Percentiles rank a stretch among this genome's conserved stretches.
Conservation (phyloP, 2,329 filamentous ascomycete species). For the Fusarium sp. region DNA sequence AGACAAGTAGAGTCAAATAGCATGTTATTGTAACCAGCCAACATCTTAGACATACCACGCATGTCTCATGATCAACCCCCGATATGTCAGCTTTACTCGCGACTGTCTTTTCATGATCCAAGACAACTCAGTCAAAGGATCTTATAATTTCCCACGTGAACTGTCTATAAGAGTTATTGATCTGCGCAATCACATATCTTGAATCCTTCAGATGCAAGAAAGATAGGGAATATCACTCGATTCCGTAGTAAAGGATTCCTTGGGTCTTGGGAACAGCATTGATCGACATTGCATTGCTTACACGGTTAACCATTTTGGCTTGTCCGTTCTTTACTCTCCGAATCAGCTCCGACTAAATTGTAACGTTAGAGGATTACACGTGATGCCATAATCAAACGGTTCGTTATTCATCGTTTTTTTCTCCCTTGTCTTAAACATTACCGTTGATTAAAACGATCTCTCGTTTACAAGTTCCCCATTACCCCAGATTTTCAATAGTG, state of each 20-base stretch:
- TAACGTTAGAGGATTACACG: not conserved
- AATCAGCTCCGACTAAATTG: not conserved
- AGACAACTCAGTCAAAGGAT: not conserved
- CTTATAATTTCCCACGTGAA: not conserved
- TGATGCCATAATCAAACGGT: constrained; percentile 2
- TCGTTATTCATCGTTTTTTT: not conserved
- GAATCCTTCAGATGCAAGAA: constrained; percentile 14
- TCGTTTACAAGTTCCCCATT: not conserved
- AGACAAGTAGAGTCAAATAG: not conserved
- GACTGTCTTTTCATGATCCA: not conserved
- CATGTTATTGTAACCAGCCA: constrained; percentile 13
- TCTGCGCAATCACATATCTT: not conserved
- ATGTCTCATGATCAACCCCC: constrained; percentile 8
- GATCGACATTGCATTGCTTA: constrained; percentile 15
- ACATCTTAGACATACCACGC: not conserved
- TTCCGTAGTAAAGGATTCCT: not conserved
- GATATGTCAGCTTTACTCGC: not conserved
- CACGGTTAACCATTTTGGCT: constrained; percentile 2
- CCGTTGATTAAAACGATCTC: not conserved
- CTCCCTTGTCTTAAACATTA: not conserved
- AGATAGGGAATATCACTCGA: not conserved
- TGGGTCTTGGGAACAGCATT: not conserved
- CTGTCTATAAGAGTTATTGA: not conserved
- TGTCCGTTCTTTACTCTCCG: not conserved
- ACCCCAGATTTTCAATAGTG: constrained; percentile 1